Base-by-base conservation (phyloP, 495 filamentous ascomycete genomes). In the Hypoxylon fragiforme region DNA sequence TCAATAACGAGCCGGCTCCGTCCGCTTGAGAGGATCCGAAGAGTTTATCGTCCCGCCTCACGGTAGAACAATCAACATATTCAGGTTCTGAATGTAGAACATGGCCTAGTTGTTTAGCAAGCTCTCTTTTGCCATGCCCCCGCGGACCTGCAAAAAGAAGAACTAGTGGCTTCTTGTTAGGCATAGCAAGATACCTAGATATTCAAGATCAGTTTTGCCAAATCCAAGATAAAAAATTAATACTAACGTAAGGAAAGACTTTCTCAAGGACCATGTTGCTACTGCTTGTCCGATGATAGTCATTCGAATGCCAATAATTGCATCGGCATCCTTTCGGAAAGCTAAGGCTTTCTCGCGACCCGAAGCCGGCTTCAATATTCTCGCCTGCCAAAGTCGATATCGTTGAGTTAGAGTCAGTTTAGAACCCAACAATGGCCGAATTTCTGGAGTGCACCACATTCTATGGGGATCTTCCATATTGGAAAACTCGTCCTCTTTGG, bases 51-150 rank as follows among this genome's bases (percentile, higher is more conserved):
- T 72, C 67, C 4, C 41, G 31, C 1, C 35, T 68, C 28, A 76
- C 51, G 2, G 56, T 60, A 0, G 80, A 71, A 46, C 73, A 80
- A 46, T 84, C 76, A 30, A 81, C 64, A 1, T 60, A 44, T 9
- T 71, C 41, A 12, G 77, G 40, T 8, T 75, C 69, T 12, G 77
- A 38, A 0, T 72, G 74, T n/a, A 81, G 54, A 24, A 79, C 49
- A 9, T 70, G 13, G 0, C 73, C 77, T 13, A 82, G 64, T 5
- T 57, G 51, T 15, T 66, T 65, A 1, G 76, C 77, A 7, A 83
- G 56, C 28, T 81, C 76, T 0, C 76, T 78, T 51, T 81, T 82
- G 1, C 80, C 80, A 48, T 82, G 79, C 0, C 80, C 78, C 44
- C 71, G 78, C 0, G 73, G 71, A 0, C 80, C 80, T 3, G 73